phyloP scores from a whole-genome alignment of 768 basidiomycete genomes.

The Heimioporus sp. region DNA sequence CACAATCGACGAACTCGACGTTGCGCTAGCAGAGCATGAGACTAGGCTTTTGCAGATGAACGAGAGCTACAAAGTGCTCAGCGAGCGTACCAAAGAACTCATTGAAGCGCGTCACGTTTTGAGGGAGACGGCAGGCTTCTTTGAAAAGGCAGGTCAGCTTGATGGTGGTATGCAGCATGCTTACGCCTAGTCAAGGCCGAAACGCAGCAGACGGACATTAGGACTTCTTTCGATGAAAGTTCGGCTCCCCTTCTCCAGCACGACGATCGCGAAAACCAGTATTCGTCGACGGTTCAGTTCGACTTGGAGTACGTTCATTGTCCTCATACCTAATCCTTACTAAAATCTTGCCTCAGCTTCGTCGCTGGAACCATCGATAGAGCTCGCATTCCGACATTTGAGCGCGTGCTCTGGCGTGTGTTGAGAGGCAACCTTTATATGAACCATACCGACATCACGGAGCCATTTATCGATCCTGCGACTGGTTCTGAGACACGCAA shows the following conservation, averaged over 20 bases:
- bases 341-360: slow-evolving; percentile 52
- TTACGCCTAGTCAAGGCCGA: slow-evolving; percentile 56
- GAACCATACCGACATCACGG: slow-evolving; percentile 95
- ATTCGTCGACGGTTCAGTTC: slow-evolving; percentile 55
- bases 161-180: not conserved
- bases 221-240: slow-evolving; percentile 89
- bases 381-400: slow-evolving; percentile 86
- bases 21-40: slow-evolving; percentile 85
- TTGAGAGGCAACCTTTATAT: slow-evolving; percentile 97
- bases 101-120: slow-evolving; percentile 94
- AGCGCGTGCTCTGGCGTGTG: slow-evolving; percentile 97
- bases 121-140: slow-evolving; percentile 94
- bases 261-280: slow-evolving; percentile 78
- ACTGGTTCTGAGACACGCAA: slow-evolving; percentile 86
- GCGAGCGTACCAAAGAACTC: slow-evolving; percentile 81
- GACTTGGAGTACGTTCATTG: slow-evolving; percentile 75
- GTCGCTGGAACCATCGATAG: slow-evolving; percentile 97
- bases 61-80: slow-evolving; percentile 83
- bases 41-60: slow-evolving; percentile 86
- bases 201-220: slow-evolving; percentile 72
- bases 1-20: slow-evolving; percentile 90
- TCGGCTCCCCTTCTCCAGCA: slow-evolving; percentile 88
- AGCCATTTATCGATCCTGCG: slow-evolving; percentile 86
- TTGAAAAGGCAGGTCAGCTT: slow-evolving; percentile 63
- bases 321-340: not conserved